Base-by-base conservation (phyloP, 78 protist genomes). In the Neovahlkampfia damariscottae region DNA sequence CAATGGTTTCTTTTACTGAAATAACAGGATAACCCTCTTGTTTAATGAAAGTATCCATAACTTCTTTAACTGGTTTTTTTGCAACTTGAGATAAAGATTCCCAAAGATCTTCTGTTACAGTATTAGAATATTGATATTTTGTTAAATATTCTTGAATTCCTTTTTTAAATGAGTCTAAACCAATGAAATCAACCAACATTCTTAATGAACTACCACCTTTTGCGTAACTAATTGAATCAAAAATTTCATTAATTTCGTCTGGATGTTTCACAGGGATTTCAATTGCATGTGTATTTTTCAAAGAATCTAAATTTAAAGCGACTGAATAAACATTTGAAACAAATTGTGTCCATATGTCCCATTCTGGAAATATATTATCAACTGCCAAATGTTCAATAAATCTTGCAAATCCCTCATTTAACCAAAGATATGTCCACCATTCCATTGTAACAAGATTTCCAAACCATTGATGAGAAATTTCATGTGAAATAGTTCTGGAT, bases 21-120 rank as follows among this genome's bases (percentile, higher is more conserved):
- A 93, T 68, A 2, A 91, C 86, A 27, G 97, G 97, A 79, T 82
- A 90, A 34, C 97, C 97, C 5, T 72, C 32, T 70, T 68, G 38
- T 41, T 29, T 32, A 31, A 92, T 88, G 88, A 88, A 93, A 3
- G 69, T 7, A 59, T 39, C 59, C 94, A 93, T 91, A 70, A 89
- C 8, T 9, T 1, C 8, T 35, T 19, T 28, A 10, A 93, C 86
- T 71, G 78, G 71, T 35, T 37, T 8, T 30, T 89, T 86, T 59
- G 85, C 67, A n/a, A 70, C 70, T 8, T 70, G 67, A 9, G 34
- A 32, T 40, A 90, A 59, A 35, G 91, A 81, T 35, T 1, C 79
- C 95, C 95, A 94, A 40, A 94, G 89, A 67, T 94, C 96, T 29
- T 81, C 37, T 3, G 83, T 73, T 38, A 3, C 6, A 41, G 83